phyloP scores from a whole-genome alignment of 805 yeast species.

The Metschnikowia sp. region DNA sequence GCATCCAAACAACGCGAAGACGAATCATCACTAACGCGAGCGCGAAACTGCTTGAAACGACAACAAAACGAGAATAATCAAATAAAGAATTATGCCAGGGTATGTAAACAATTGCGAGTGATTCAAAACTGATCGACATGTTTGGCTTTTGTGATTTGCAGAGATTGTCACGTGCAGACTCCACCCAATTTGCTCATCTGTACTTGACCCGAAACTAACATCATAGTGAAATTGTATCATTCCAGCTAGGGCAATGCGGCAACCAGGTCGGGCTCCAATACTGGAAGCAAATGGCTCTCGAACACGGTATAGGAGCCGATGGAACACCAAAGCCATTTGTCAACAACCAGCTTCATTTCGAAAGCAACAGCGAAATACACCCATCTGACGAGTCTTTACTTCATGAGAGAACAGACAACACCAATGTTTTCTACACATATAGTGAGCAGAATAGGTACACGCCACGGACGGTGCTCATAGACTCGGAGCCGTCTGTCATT shows the following conservation, averaged over 20 bases:
- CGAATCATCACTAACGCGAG: too few relatives aligned
- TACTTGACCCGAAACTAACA: conserved; percentile 19
- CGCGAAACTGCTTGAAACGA: too few relatives aligned
- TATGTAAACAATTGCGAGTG: too few relatives aligned
- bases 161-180: too few relatives aligned
- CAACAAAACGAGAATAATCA: too few relatives aligned
- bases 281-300: conserved; percentile 84
- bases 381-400: conserved; percentile 2
- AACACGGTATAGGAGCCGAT: conserved; percentile 77
- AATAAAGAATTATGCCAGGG: too few relatives aligned
- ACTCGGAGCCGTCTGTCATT: conserved; percentile 87
- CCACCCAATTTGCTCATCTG: background rate
- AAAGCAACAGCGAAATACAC: conserved; percentile 7
- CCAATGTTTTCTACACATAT: conserved; percentile 78
- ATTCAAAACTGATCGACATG: too few relatives aligned
- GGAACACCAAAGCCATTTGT: conserved; percentile 48
- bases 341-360: conserved; percentile 19
- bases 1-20: too few relatives aligned
- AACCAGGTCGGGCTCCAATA: conserved; percentile 91
- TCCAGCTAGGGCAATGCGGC: conserved; percentile 92
- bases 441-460: conserved; percentile 76
- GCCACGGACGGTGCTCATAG: conserved; percentile 83
- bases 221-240: conserved; percentile 59
- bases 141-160: too few relatives aligned
- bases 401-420: conserved; percentile 56